Conservation (phyloP, 2,329 filamentous ascomycete genomes). For the Colletotrichum tropicale region DNA sequence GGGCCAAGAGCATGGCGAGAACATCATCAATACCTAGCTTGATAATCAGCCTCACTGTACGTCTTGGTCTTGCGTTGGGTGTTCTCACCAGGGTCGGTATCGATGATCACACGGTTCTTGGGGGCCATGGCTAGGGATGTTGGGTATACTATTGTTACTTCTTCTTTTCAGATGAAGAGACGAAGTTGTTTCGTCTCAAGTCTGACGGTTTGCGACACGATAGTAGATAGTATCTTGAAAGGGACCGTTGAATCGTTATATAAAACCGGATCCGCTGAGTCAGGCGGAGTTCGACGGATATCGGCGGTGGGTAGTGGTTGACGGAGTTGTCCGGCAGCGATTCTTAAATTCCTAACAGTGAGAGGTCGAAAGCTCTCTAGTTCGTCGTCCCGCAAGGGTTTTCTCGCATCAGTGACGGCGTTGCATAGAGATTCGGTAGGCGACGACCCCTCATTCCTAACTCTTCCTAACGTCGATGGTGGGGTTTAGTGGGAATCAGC, state of each 20-base stretch:
- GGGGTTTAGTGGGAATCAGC: not conserved
- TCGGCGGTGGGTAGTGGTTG: not conserved
- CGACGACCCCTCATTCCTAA: conserved; percentile 1
- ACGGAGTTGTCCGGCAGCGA: conserved; percentile 8
- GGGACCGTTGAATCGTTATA: not conserved
- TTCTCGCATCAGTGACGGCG: not conserved
- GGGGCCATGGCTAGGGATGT: conserved; percentile 59
- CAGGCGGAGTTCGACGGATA: conserved; percentile 8
- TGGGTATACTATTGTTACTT: not conserved
- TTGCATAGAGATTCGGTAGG: not conserved
- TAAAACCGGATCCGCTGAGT: not conserved
- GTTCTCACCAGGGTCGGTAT: conserved; percentile 82
- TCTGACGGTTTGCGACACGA: not conserved
- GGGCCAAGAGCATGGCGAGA: conserved; percentile 83
- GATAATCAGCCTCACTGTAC: not conserved
- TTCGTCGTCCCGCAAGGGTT: not conserved
- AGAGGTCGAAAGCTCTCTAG: not conserved
- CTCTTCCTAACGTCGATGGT: not conserved
- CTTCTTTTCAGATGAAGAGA: not conserved
- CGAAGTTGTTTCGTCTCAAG: not conserved
- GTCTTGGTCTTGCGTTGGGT: not conserved
- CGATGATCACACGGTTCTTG: conserved; percentile 85
- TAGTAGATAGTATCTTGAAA: not conserved
- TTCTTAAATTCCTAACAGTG: not conserved
- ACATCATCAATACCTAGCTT: conserved; percentile 83